phyloP scores from a whole-genome alignment of 768 basidiomycete species.

The Podaxis sp. region DNA sequence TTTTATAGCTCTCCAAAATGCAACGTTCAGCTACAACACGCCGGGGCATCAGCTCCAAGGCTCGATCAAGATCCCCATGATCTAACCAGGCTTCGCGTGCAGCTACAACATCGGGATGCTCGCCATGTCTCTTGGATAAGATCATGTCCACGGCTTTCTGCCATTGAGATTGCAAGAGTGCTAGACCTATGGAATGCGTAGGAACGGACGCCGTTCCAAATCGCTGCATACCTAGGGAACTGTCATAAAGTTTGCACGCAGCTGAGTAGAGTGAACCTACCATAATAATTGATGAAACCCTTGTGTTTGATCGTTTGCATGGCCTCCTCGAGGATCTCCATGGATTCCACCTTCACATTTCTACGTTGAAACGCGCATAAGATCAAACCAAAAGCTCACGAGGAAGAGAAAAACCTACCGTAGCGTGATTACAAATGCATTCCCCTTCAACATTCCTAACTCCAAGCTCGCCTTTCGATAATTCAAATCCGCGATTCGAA shows the following conservation, averaged over 20 bases:
- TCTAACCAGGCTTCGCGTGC: constrained; percentile 89
- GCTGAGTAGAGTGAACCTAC: constrained; percentile 34
- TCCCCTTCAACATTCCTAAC: constrained; percentile 95
- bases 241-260: constrained; percentile 12
- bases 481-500: constrained; percentile 83
- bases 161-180: constrained; percentile 89
- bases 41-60: constrained; percentile 83
- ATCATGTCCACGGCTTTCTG: constrained; percentile 81
- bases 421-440: constrained; percentile 91
- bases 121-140: constrained; percentile 80
- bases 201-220: constrained; percentile 97
- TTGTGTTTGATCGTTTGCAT: constrained; percentile 74
- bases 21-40: constrained; percentile 92
- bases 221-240: constrained; percentile 84
- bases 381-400: background rate
- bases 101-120: constrained; percentile 85
- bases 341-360: constrained; percentile 79
- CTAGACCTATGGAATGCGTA: constrained; percentile 92
- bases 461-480: constrained; percentile 84
- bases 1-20: constrained; percentile 86
- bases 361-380: constrained; percentile 36
- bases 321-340: constrained; percentile 69
- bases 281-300: constrained; percentile 99
- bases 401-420: constrained; percentile 47
- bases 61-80: constrained; percentile 76